Evolutionary conservation across 345 rosid genomes (phyloP).

Genomic region (Moringa oleifera): DNA sequence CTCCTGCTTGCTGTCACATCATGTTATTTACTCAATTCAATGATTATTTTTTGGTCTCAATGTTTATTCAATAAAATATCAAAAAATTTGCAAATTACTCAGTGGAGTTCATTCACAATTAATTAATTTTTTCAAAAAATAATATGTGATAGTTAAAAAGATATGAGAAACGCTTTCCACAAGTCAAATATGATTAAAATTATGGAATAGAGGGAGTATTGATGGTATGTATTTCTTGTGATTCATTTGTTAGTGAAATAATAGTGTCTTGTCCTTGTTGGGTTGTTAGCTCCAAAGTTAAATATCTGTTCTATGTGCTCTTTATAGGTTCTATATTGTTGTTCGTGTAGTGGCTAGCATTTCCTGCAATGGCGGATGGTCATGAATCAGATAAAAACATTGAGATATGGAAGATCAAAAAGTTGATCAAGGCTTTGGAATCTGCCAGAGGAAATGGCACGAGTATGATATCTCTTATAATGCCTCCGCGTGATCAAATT

Average conservation of each 20-base stretch:
- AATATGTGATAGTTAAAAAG: too few species aligned
- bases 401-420: conserved; percentile 94
- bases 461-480: conserved; percentile 94
- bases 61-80: too few species aligned
- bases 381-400: conserved; percentile 82
- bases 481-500: conserved; percentile 95
- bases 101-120: too few species aligned
- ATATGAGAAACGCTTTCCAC: too few species aligned
- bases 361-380: conserved; percentile 33
- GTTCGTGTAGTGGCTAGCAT: conserved; percentile 11
- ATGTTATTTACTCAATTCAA: too few species aligned
- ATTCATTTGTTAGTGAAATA: neutral
- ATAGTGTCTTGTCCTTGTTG: neutral
- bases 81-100: too few species aligned
- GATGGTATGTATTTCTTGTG: too few species aligned
- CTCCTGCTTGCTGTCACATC: too few species aligned
- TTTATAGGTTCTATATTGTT: conserved; percentile 7
- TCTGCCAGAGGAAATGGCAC: conserved; percentile 93
- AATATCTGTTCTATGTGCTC: neutral
- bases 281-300: neutral
- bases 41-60: too few species aligned
- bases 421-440: conserved; percentile 80
- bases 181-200: too few species aligned
- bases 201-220: too few species aligned
- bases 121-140: too few species aligned